A percentile compares a stretch with the other conserved stretches of the same genome.
These are phyloP conservation scores for Chlamydomonas sphaeroides DNA, from an alignment of 139 green algal species.

Conservation along the genomic window DNA sequence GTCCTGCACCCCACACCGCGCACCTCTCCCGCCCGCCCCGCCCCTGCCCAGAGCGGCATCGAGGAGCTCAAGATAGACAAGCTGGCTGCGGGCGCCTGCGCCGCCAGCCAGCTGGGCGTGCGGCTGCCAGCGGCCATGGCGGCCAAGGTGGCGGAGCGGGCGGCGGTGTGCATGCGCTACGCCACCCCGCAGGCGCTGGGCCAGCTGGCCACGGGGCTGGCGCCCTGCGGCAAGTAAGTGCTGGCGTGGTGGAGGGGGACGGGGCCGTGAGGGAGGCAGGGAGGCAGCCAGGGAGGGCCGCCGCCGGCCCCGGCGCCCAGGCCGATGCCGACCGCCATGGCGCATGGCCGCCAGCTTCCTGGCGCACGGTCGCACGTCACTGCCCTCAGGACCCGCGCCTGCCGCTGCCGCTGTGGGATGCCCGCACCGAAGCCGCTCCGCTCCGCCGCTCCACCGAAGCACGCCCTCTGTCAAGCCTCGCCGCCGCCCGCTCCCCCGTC, in stretches of 20 bases:
- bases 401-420: too few relatives aligned
- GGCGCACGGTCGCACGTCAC: too few relatives aligned
- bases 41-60: slow-evolving; percentile 2
- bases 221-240: slow-evolving; percentile 11
- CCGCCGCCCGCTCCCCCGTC: too few relatives aligned
- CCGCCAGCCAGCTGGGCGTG: not conserved
- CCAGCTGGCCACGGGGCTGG: slow-evolving; percentile 26
- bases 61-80: not conserved
- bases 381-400: too few relatives aligned
- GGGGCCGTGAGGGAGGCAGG: not conserved
- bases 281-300: not conserved
- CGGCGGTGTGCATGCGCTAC: not conserved
- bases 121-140: not conserved
- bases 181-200: not conserved
- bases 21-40: too few relatives aligned
- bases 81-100: not conserved
- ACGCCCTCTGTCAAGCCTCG: too few relatives aligned
- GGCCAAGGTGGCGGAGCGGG: not conserved
- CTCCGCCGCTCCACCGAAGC: too few relatives aligned
- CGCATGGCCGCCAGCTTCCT: too few relatives aligned
- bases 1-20: too few relatives aligned
- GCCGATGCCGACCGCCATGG: too few relatives aligned
- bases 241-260: not conserved
- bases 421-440: too few relatives aligned
- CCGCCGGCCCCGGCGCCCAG: too few relatives aligned